Evolutionary conservation across 2,329 filamentous ascomycete genomes (phyloP), one percentile per base, ranked within the genome.

Genomic region (Colletotrichum sp.): DNA sequence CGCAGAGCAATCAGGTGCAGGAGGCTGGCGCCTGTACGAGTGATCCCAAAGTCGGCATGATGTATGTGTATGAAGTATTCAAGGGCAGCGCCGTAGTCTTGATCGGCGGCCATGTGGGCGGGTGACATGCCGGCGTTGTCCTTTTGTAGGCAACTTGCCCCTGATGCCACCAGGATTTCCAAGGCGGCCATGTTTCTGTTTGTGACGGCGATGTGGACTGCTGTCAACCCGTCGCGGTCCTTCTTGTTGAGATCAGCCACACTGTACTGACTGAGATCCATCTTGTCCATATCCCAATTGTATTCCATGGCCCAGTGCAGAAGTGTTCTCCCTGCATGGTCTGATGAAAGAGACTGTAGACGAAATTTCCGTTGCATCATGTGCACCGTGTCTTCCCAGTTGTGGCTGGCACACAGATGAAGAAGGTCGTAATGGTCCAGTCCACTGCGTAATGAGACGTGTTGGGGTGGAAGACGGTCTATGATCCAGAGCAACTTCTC

Each of bases 161-260:
- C 39, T 0, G 39, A 49, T 0, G 39, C 39, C 0, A 49, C 0
- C 0, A 49, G 1, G 39, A 2, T n/a, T n/a, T 49, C 39, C 0
- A 49, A 2, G 39, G 39, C 39, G 2, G 18, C 1, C 3, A 49
- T n/a, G 39, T 49, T 49, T 0, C 39, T 49, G 39, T 49, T 49
- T n/a, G 0, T 49, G 18, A 49, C 39, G 18, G 39, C 39, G 1
- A 49, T 49, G 9, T 49, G 39, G 0, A 1, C 18, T n/a, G 3
- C 39, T 12, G 39, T 49, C 39, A 49, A n/a, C 9, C 39, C 39
- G 39, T 49, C 0, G 18, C 39, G 39, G 5, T 49, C 39, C 0
- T 49, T 49, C 3, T 44, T 44, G 4, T 44, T 44, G 39, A 26
- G 5, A 26, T 6, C 26, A 6, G 26, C 26, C 26, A 6, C 5